phyloP scores from a whole-genome alignment of 2,329 filamentous ascomycete genomes.

The Fusarium illudens region DNA sequence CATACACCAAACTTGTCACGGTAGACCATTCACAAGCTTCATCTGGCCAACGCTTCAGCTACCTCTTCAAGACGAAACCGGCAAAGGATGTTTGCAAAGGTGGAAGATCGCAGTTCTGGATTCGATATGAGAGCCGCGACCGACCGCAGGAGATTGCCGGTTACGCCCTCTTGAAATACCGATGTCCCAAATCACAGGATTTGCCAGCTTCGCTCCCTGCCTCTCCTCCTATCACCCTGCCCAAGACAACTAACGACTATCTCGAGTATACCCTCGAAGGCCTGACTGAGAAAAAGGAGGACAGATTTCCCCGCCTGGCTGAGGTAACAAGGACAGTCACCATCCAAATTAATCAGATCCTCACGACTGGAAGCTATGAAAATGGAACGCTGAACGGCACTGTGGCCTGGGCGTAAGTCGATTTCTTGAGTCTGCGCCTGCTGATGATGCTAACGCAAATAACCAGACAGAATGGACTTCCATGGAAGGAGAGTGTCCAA shows the following conservation, averaged over 20 bases:
- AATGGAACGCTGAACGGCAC: constrained; percentile 29
- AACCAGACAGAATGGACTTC: constrained; percentile 16
- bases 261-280: constrained; percentile 52
- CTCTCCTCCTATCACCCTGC: constrained; percentile 43
- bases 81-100: background rate
- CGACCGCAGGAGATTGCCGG: constrained; percentile 15
- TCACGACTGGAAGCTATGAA: constrained; percentile 43
- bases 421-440: rapidly evolving
- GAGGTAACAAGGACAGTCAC: constrained; percentile 61
- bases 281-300: background rate
- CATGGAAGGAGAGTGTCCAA: constrained; percentile 27
- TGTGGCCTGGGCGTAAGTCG: constrained; percentile 17
- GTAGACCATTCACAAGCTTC: constrained; percentile 18
- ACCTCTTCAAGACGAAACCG: constrained; percentile 1
- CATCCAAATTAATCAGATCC: constrained; percentile 54
- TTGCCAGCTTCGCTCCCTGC: constrained; percentile 9
- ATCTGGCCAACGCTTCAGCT: constrained; percentile 25
- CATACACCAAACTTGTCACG: constrained; percentile 15
- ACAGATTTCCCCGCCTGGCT: constrained; percentile 48
- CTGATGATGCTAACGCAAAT: background rate
- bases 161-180: constrained; percentile 21
- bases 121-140: constrained; percentile 28
- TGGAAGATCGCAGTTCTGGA: constrained; percentile 9
- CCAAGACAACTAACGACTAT: constrained; percentile 49
- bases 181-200: background rate